These are phyloP conservation scores for Scutellaria minor DNA, from an alignment of 257 asterid genomes.

Conservation along the genomic window DNA sequence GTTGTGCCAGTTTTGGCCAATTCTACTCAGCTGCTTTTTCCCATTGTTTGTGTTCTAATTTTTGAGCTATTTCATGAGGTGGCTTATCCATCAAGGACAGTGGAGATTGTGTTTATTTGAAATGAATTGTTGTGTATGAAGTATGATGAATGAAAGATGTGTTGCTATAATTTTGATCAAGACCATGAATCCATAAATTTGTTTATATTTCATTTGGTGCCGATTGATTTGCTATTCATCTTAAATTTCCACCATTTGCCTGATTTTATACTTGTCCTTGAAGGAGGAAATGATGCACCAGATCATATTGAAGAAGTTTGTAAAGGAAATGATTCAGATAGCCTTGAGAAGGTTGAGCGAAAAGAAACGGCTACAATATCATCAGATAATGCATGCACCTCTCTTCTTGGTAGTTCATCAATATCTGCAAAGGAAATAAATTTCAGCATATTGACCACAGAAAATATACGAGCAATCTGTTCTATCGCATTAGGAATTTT, in stretches of 20 bases:
- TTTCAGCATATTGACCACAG: conserved; percentile 61
- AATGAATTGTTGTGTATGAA: background rate
- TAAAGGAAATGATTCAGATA: conserved; percentile 14
- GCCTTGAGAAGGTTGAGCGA: conserved; percentile 12
- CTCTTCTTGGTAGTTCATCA: conserved; percentile 18
- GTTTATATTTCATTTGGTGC: too few relatives aligned
- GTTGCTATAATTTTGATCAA: background rate
- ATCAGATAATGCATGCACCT: conserved; percentile 15
- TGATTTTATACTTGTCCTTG: conserved; percentile 23
- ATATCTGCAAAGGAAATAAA: conserved; percentile 61
- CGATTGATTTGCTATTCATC: background rate
- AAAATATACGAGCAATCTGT: conserved; percentile 62
- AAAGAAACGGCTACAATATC: conserved; percentile 20
- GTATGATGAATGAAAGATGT: background rate
- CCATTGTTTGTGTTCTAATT: background rate
- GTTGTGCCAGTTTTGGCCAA: background rate
- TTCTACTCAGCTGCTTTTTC: background rate
- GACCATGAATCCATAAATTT: background rate
- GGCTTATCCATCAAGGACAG: background rate
- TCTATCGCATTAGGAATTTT: conserved; percentile 60
- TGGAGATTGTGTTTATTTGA: background rate
- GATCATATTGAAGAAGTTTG: conserved; percentile 20
- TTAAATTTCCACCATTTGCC: background rate
- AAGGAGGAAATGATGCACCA: conserved; percentile 39
- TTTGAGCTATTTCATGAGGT: too few relatives aligned